A percentile compares a stretch with the other conserved stretches of the same genome.
These are phyloP conservation scores for Globisporangium paroecandrum DNA, from an alignment of 352 stramenopile species.

Conservation along the genomic window DNA sequence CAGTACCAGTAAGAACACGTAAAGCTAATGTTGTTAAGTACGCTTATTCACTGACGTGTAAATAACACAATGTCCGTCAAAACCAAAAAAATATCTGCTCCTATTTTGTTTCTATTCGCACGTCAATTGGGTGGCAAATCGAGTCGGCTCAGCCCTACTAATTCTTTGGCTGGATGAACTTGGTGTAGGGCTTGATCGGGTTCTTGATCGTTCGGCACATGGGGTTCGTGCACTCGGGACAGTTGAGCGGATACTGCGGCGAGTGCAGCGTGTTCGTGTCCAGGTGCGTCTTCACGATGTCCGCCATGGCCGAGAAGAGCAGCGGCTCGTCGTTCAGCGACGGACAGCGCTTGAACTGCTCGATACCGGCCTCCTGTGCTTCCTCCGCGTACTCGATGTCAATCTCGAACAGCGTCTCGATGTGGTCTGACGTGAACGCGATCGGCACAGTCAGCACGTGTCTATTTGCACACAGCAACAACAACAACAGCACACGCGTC, in stretches of 20 bases:
- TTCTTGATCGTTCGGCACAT: constrained; percentile 85
- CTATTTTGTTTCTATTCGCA: background rate
- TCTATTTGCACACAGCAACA: constrained; percentile 20
- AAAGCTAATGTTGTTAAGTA: background rate
- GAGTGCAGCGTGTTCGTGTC: constrained; percentile 71
- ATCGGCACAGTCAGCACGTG: constrained; percentile 98
- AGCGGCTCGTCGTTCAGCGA: constrained; percentile 94
- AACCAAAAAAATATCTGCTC: background rate
- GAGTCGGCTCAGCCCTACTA: background rate
- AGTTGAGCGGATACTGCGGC: constrained; percentile 83
- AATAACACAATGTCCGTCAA: background rate
- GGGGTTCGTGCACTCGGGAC: constrained; percentile 73
- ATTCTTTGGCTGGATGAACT: constrained; percentile 21
- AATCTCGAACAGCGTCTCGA: constrained; percentile 99
- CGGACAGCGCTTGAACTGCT: constrained; percentile 93
- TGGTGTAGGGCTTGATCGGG: constrained; percentile 74
- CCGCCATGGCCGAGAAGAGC: constrained; percentile 96
- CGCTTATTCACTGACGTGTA: background rate
- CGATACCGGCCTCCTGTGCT: constrained; percentile 92
- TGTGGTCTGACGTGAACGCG: constrained; percentile 98
- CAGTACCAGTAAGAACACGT: background rate
- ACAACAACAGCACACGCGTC: background rate
- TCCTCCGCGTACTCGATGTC: constrained; percentile 99
- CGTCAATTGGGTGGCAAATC: background rate
- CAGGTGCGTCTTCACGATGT: constrained; percentile 95